Base-by-base conservation (phyloP, 2,329 filamentous ascomycete genomes). In the Ilyonectria robusta region DNA sequence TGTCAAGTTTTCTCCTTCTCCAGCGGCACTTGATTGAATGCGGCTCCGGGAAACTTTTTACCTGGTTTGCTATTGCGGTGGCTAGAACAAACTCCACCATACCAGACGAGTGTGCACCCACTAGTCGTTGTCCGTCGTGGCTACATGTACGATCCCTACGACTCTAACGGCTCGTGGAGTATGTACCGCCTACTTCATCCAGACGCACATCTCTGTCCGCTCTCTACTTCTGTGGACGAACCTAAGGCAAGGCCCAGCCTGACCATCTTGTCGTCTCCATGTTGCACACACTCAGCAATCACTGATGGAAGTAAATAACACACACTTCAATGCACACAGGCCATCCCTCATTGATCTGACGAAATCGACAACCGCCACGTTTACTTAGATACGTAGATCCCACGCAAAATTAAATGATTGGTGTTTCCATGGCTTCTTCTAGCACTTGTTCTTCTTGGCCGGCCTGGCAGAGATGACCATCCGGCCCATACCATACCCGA, bases 51-150 rank as follows among this genome's bases (percentile, higher is more conserved):
- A 17, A 7, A 23, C 23, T 8, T 15, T 29, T 42, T 17, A 8
- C 40, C 40, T 42, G 8, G 40, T 17, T 42, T 42, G 40, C 40
- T n/a, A 17, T n/a, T 42, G 15, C 7, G 40, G 29, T 50, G 46
- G 54, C 47, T 53, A 35, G 35, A 29, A 37, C 44, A 10, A 58
- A 42, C 46, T 48, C 51, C 59, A 62, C 59, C 31, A 35, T 26
- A 33, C 44, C 40, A 57, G 35, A 35, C 40, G 59, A 48, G 54
- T 13, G 23, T 48, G 51, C 31, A 56, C 42, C 6, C 44, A 21
- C 19, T 33, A 33, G 19, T 10, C 40, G 10, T 59, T 33, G 35
- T 40, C 42, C 48, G 40, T 15, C 44, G 5, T 17, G 13, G 21
- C 46, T 48, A 29, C 13, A 26, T 23, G 21, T 17, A 29, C 17